phyloP scores from a whole-genome alignment of 2,329 filamentous ascomycete genomes.

The Fusarium denticulatum region DNA sequence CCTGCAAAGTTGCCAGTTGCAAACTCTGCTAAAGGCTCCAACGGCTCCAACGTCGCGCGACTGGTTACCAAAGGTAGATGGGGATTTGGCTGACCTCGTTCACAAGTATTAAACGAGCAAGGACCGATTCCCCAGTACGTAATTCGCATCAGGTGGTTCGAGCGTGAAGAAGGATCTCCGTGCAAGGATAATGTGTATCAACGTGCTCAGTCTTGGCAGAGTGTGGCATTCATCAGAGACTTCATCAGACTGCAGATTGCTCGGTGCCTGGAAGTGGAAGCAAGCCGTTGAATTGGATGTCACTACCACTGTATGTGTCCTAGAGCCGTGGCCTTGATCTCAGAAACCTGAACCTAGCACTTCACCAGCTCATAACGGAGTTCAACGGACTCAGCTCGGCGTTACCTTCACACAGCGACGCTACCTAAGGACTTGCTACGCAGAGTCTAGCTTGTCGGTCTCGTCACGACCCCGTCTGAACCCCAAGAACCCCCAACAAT shows the following conservation, averaged over 20 bases:
- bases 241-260: slow-evolving; percentile 4
- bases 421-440: slow-evolving; percentile 12
- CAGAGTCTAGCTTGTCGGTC: slow-evolving; percentile 22
- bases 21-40: neutral
- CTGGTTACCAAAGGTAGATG: neutral
- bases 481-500: slow-evolving; percentile 34
- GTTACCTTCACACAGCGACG: slow-evolving; percentile 29
- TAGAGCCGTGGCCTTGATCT: slow-evolving; percentile 14
- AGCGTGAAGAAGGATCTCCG: slow-evolving; percentile 17
- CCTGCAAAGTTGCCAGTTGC: neutral
- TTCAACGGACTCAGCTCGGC: slow-evolving; percentile 29
- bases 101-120: slow-evolving; percentile 19
- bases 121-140: slow-evolving; percentile 19
- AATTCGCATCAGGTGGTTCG: neutral
- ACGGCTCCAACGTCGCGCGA: slow-evolving; percentile 12
- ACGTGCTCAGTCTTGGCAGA: slow-evolving; percentile 17
- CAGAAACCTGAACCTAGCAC: slow-evolving; percentile 10
- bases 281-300: slow-evolving; percentile 14
- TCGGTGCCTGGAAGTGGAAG: slow-evolving; percentile 10
- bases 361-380: neutral
- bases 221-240: neutral
- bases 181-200: slow-evolving; percentile 11
- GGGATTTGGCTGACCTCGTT: slow-evolving; percentile 4
- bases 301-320: slow-evolving; percentile 1
- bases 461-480: slow-evolving; percentile 17